A percentile compares a stretch with the other conserved stretches of the same genome.
Evolutionary conservation across 768 basidiomycete genomes (phyloP).

Genomic region (Pisolithus albus): DNA sequence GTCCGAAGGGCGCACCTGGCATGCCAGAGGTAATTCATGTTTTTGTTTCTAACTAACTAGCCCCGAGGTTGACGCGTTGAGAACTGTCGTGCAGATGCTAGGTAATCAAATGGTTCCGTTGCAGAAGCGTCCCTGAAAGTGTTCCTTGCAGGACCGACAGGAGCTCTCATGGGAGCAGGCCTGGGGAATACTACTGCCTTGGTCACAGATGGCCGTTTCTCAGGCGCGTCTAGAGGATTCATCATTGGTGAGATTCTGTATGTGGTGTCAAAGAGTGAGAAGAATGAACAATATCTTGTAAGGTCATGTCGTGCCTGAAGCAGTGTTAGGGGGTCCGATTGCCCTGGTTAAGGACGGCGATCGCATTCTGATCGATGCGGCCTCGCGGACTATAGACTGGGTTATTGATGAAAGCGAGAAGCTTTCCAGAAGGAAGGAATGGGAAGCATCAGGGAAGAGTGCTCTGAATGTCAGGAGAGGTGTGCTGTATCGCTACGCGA

Average conservation of each 20-base stretch:
- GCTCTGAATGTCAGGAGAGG: conserved; percentile 67
- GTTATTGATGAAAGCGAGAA: conserved; percentile 63
- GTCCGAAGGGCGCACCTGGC: conserved; percentile 86
- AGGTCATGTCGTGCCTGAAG: conserved; percentile 61
- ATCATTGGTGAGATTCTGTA: conserved; percentile 40
- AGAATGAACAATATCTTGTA: conserved; percentile 36
- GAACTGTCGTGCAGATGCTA: conserved; percentile 32
- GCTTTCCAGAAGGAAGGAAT: conserved; percentile 50
- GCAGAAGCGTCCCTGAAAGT: conserved; percentile 1
- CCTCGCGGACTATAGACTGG: conserved; percentile 62
- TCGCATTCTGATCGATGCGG: conserved; percentile 65
- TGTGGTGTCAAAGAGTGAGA: conserved; percentile 13
- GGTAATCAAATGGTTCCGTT: conserved; percentile 20
- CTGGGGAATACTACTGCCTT: conserved; percentile 71
- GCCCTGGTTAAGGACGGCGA: conserved; percentile 84
- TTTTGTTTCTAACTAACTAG: background rate
- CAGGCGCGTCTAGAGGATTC: conserved; percentile 69
- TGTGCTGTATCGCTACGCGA: conserved; percentile 70
- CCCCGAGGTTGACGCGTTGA: background rate
- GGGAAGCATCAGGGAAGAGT: conserved; percentile 62
- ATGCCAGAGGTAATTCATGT: conserved; percentile 64
- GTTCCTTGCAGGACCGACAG: conserved; percentile 55
- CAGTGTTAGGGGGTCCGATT: conserved; percentile 78
- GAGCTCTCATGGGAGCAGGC: conserved; percentile 79
- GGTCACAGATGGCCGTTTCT: conserved; percentile 87